These are phyloP conservation scores for Schizonepeta tenuifolia DNA, from an alignment of 257 asterid genomes.

Conservation along the genomic window DNA sequence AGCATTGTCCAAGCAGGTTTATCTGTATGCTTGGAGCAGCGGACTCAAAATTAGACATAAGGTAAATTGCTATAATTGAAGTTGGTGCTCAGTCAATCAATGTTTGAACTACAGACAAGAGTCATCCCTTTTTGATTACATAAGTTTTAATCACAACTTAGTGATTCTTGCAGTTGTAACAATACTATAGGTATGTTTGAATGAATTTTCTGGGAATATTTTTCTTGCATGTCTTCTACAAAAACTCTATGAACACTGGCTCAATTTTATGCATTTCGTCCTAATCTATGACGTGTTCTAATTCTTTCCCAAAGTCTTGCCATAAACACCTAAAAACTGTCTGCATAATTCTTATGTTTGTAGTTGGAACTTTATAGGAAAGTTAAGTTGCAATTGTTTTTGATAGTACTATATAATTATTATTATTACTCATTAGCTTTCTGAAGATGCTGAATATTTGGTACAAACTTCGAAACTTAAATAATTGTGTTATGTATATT, in stretches of 20 bases:
- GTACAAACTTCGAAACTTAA: background rate
- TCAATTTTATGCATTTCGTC: conserved; percentile 2
- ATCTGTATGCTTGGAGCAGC: conserved; percentile 96
- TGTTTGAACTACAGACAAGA: conserved; percentile 5
- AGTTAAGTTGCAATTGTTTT: background rate
- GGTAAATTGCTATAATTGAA: conserved; percentile 51
- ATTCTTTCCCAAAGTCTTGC: background rate
- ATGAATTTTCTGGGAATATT: background rate
- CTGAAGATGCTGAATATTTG: conserved; percentile 28
- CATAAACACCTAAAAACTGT: background rate
- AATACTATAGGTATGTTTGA: background rate
- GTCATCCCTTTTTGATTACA: background rate
- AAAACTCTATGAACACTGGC: background rate
- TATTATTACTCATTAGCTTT: conserved; percentile 25
- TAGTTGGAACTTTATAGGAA: background rate
- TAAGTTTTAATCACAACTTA: conserved; percentile 19
- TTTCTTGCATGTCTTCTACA: conserved; percentile 10
- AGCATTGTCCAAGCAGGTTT: conserved; percentile 95
- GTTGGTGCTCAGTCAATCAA: conserved; percentile 26
- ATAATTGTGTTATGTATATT: conserved; percentile 7
- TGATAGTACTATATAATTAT: background rate
- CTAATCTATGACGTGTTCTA: background rate
- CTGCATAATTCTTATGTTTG: background rate
- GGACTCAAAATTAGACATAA: conserved; percentile 89
- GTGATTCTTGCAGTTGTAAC: conserved; percentile 21